Evolutionary conservation across 768 basidiomycete species (phyloP), one percentile per base, ranked within the genome.

Genomic region (Amanita muscaria): DNA sequence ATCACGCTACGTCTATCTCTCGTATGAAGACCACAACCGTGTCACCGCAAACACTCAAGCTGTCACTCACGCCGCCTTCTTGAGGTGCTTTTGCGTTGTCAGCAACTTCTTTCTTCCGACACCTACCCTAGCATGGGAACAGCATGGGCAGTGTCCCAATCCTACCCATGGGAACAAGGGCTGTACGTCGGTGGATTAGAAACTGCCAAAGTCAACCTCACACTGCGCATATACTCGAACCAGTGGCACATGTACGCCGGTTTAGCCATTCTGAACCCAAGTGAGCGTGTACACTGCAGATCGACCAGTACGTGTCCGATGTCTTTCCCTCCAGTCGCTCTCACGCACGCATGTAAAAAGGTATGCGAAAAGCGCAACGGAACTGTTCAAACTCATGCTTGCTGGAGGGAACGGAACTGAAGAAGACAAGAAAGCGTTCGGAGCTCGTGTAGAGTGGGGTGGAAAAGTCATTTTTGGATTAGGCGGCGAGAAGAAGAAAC

Each of bases 241-340:
- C 85, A 91, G 49, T 99, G 92, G 92, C 94, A 99, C 64, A 93
- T 99, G 57, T 99, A 99, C 60, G 94, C 94, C 11, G 94, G 96
- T 2, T 77, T 99, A n/a, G 94, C 94, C 1, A 89, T 98, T 59
- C 76, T 99, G 50, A 98, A 99, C 63, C 94, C 96, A 4, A 81
- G 75, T 9, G 96, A 94, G 0, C n/a, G n/a, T n/a, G n/a, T n/a
- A 76, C 76, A 32, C 61, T 72, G 1, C 94, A 97, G 59, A 97
- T 99, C 51, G 75, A 96, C 53, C 90, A 94, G 44, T 46, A 29
- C 58, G n/a, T n/a, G n/a, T n/a, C n/a, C n/a, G n/a, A n/a, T n/a
- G n/a, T n/a, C n/a, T n/a, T n/a, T n/a, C n/a, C n/a, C n/a, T n/a
- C n/a, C n/a, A n/a, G n/a, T n/a, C n/a, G n/a, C n/a, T n/a, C n/a